Evolutionary conservation across 129 eudicot genomes (phyloP).

Genomic region (Arctium lappa): DNA sequence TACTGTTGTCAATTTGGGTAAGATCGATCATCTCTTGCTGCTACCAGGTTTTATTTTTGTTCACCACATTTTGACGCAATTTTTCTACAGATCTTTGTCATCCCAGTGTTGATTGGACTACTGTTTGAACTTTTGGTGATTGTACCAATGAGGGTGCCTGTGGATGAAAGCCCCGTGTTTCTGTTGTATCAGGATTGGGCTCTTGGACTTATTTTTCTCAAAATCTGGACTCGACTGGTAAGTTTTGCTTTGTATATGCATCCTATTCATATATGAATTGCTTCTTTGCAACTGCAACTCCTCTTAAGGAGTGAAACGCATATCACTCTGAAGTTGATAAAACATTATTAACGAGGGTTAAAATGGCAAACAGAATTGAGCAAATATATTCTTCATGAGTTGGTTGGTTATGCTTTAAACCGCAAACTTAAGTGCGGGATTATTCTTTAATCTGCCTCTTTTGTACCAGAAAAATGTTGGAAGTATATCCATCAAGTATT

Average conservation of each 20-base stretch:
- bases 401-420: too few relatives aligned
- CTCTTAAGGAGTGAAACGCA: too few relatives aligned
- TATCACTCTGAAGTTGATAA: too few relatives aligned
- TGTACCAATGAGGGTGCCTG: conserved; percentile 89
- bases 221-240: conserved; percentile 95
- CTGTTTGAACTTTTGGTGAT: conserved; percentile 80
- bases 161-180: conserved; percentile 88
- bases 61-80: background rate
- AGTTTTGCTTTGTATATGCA: conserved; percentile 9
- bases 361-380: too few relatives aligned
- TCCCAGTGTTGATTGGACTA: conserved; percentile 81
- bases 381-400: too few relatives aligned
- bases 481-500: too few relatives aligned
- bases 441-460: too few relatives aligned
- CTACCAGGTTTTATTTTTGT: background rate
- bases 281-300: too few relatives aligned
- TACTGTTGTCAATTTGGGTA: conserved; percentile 85
- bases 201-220: conserved; percentile 74
- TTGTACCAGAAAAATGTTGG: too few relatives aligned
- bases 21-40: background rate
- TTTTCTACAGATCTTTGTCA: conserved; percentile 62
- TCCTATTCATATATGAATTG: background rate
- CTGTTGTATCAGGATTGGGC: conserved; percentile 96
- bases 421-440: too few relatives aligned
- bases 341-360: too few relatives aligned